Conservation (phyloP, 176 grass and related monocot species). For the Musa schizocarpa region DNA sequence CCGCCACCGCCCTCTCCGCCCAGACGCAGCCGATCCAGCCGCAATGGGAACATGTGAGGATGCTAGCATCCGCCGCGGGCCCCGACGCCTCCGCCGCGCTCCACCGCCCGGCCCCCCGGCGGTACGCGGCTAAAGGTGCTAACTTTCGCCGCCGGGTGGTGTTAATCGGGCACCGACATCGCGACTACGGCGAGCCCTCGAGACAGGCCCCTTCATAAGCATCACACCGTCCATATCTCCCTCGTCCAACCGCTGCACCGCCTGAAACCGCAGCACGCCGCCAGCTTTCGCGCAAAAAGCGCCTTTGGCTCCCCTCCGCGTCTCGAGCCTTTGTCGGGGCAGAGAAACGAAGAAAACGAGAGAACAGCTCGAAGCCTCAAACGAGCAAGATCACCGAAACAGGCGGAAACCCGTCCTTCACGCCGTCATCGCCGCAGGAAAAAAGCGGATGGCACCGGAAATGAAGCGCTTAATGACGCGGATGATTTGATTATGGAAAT, state of each 20-base stretch:
- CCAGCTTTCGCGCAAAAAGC: no score
- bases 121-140: not conserved
- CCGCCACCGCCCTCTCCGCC: constrained; percentile 11
- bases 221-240: constrained; percentile 50
- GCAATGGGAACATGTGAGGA: constrained; percentile 5
- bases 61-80: not conserved
- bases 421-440: no score
- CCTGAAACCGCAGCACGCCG: no score
- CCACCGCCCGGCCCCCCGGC: constrained; percentile 10
- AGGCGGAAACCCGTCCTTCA: no score
- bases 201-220: constrained; percentile 32
- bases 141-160: constrained; percentile 7
- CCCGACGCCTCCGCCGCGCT: not conserved
- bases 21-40: constrained; percentile 25
- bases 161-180: constrained; percentile 11
- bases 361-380: no score
- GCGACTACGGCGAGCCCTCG: constrained; percentile 7
- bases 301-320: no score
- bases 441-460: no score
- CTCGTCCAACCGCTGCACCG: no score
- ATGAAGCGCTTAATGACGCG: not conserved
- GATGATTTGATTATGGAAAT: no score
- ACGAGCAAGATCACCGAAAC: no score
- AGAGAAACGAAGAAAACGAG: no score
- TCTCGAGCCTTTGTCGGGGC: no score